These are phyloP conservation scores for Casuarina glauca DNA, from an alignment of 306 rosid species.

Conservation along the genomic window DNA sequence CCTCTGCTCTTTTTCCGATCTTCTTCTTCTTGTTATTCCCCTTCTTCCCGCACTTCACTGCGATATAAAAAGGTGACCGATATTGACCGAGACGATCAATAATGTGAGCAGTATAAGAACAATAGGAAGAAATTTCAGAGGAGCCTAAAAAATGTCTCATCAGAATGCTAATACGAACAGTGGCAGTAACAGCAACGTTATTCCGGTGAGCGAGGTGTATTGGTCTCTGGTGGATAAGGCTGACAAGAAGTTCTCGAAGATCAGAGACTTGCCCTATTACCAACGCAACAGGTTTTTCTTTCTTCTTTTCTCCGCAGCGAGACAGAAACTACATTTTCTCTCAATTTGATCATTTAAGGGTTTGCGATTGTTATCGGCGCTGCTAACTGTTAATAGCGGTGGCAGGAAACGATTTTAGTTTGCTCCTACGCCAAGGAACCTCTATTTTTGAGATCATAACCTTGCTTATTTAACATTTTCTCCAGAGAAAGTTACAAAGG, in stretches of 20 bases:
- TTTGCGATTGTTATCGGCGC: neutral
- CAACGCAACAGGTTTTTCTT: slow-evolving; percentile 61
- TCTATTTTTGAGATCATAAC: neutral
- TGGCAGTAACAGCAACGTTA: slow-evolving; percentile 22
- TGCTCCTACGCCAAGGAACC: neutral
- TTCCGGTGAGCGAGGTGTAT: slow-evolving; percentile 67
- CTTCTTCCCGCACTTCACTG: neutral
- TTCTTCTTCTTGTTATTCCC: neutral
- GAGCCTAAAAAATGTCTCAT: slow-evolving; percentile 25
- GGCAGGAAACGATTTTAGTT: neutral
- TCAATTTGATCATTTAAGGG: neutral
- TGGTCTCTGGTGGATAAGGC: slow-evolving; percentile 79
- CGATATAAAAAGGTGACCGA: neutral
- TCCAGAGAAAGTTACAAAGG: neutral
- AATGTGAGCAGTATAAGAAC: neutral
- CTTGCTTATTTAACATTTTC: neutral
- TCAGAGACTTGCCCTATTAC: slow-evolving; percentile 71
- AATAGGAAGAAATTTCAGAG: neutral
- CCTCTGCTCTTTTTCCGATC: neutral
- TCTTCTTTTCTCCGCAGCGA: neutral
- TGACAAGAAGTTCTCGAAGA: slow-evolving; percentile 80
- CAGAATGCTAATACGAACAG: slow-evolving; percentile 12
- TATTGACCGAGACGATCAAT: neutral
- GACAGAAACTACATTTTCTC: neutral
- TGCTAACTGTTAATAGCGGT: neutral